Evolutionary conservation across 257 asterid species (phyloP).

Genomic region (Solanum rostratum): DNA sequence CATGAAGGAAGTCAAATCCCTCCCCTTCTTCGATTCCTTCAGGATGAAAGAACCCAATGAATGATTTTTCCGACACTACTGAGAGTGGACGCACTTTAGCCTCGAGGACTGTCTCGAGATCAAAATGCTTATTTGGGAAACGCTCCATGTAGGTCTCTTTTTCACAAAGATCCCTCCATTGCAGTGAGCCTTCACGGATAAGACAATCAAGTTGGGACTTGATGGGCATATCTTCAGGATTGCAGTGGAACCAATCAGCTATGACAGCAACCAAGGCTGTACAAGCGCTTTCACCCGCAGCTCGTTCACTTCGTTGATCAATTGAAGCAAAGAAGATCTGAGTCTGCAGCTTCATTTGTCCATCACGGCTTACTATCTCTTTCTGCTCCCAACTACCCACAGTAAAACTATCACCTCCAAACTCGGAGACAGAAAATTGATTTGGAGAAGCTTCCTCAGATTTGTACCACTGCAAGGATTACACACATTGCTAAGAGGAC

Average conservation of each 20-base stretch:
- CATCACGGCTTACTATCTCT: constrained; percentile 8
- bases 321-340: constrained; percentile 9
- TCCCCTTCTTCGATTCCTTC: neutral
- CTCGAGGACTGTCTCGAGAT: constrained; percentile 3
- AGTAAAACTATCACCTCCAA: constrained; percentile 4
- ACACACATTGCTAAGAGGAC: neutral
- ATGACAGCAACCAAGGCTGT: constrained; percentile 10
- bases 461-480: constrained; percentile 1
- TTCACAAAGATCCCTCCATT: constrained; percentile 5
- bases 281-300: constrained; percentile 11
- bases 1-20: constrained; percentile 1
- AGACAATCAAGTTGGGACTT: constrained; percentile 1
- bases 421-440: neutral
- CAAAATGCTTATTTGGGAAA: constrained; percentile 5
- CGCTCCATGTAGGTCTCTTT: neutral
- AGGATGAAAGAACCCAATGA: constrained; percentile 2
- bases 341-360: constrained; percentile 4
- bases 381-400: constrained; percentile 8
- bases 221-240: neutral
- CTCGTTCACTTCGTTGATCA: constrained; percentile 8
- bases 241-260: constrained; percentile 8
- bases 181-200: constrained; percentile 4
- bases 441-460: neutral
- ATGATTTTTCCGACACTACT: constrained; percentile 1
- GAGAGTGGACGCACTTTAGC: constrained; percentile 3